Evolutionary conservation across 495 filamentous ascomycete species (phyloP).

Genomic region (Cairneyella variabilis): DNA sequence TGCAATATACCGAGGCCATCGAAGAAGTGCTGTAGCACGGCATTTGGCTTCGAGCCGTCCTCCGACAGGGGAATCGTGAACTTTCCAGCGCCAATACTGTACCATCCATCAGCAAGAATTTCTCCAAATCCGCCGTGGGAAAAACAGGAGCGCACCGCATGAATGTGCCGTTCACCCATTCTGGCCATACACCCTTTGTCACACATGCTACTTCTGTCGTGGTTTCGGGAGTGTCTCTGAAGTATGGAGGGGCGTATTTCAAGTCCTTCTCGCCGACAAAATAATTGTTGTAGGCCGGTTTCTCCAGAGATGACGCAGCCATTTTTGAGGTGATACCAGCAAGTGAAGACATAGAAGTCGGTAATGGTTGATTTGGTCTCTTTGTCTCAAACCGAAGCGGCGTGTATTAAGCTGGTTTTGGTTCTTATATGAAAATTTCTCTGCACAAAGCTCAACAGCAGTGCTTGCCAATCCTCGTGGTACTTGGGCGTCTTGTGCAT

Average conservation of each 20-base stretch:
- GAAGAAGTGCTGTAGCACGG: slow-evolving; percentile 5
- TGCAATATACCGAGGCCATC: slow-evolving; percentile 3
- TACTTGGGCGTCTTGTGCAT: no score
- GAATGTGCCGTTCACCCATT: slow-evolving; percentile 1
- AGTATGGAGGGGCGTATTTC: slow-evolving; percentile 7
- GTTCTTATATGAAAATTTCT: no score
- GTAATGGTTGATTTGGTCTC: no score
- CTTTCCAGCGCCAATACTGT: slow-evolving; percentile 3
- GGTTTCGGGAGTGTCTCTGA: slow-evolving; percentile 1
- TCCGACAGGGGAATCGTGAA: slow-evolving; percentile 4
- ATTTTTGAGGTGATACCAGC: no score
- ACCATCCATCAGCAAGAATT: background rate
- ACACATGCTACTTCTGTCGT: background rate
- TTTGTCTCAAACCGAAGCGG: no score
- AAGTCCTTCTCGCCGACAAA: background rate
- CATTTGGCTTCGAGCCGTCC: slow-evolving; percentile 2
- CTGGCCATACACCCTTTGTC: background rate
- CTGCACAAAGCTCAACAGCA: no score
- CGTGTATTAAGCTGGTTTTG: no score
- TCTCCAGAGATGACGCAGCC: no score
- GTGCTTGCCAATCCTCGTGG: no score
- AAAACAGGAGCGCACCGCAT: background rate
- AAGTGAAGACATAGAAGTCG: no score
- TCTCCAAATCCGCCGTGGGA: background rate
- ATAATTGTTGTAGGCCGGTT: slow-evolving; percentile 1